Evolutionary conservation across 257 asterid genomes (phyloP).

Genomic region (Solanum okadae): DNA sequence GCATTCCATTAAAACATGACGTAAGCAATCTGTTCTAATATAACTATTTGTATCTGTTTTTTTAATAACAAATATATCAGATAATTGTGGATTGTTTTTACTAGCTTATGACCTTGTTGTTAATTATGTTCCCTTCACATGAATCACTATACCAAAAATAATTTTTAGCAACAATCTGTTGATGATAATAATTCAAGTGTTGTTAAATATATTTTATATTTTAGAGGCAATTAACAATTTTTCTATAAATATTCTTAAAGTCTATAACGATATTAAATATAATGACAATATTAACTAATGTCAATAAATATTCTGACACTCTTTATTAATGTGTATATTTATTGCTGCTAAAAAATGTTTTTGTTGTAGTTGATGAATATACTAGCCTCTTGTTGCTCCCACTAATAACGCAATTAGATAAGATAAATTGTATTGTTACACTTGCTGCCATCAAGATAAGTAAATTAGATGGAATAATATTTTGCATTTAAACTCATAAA

Average conservation of each 20-base stretch:
- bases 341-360: accelerated
- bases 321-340: no score
- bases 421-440: neutral
- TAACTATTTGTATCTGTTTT: no score
- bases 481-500: neutral
- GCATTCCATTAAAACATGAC: neutral
- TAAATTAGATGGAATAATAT: no score
- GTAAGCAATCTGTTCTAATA: neutral
- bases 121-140: neutral
- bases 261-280: accelerated
- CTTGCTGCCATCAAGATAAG: neutral
- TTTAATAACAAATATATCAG: neutral
- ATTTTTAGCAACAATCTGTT: no score
- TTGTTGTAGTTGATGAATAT: no score
- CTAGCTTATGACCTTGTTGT: neutral
- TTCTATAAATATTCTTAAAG: no score
- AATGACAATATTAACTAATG: no score
- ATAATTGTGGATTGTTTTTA: neutral
- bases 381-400: neutral
- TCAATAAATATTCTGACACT: no score
- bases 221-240: accelerated
- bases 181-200: neutral
- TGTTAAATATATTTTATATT: no score
- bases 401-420: neutral
- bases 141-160: neutral